These are phyloP conservation scores for Aspergillus brasiliensis DNA, from an alignment of 2,329 filamentous ascomycete genomes.

Conservation along the genomic window DNA sequence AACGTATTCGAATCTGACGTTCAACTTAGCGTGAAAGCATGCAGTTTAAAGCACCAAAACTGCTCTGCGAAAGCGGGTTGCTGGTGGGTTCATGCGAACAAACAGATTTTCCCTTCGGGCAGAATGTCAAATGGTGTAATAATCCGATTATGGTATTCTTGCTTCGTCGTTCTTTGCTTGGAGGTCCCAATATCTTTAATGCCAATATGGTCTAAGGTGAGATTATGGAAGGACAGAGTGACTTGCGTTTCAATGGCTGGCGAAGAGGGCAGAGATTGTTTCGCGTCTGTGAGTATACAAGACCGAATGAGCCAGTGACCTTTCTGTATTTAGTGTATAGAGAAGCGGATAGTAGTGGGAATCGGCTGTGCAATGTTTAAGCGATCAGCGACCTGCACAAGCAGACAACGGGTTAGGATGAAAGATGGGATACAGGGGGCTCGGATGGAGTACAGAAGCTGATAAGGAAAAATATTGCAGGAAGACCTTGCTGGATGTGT, in stretches of 20 bases:
- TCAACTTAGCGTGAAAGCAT: slow-evolving; percentile 23
- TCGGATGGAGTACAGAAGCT: no score
- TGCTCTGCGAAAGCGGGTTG: slow-evolving; percentile 4
- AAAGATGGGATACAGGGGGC: no score
- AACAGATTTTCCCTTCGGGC: slow-evolving; percentile 3
- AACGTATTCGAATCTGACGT: slow-evolving; percentile 18
- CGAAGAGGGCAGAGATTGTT: neutral
- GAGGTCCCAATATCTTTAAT: no score
- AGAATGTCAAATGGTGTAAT: neutral
- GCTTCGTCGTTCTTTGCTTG: neutral
- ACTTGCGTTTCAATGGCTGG: neutral
- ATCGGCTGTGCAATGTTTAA: slow-evolving; percentile 9
- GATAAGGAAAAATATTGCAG: no score
- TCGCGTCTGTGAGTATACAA: no score
- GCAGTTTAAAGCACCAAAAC: slow-evolving; percentile 20
- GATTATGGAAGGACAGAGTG: neutral
- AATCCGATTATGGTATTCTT: no score
- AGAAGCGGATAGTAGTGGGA: slow-evolving; percentile 13
- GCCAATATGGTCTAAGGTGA: neutral
- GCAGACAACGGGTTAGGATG: no score
- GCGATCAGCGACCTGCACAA: neutral
- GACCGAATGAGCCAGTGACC: no score
- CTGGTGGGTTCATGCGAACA: neutral
- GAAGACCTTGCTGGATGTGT: no score
- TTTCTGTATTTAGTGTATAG: neutral